Percentiles rank a stretch among this genome's conserved stretches.
Evolutionary conservation across 116 monocot genomes (phyloP).

Genomic region (Dioscorea cayenensis): DNA sequence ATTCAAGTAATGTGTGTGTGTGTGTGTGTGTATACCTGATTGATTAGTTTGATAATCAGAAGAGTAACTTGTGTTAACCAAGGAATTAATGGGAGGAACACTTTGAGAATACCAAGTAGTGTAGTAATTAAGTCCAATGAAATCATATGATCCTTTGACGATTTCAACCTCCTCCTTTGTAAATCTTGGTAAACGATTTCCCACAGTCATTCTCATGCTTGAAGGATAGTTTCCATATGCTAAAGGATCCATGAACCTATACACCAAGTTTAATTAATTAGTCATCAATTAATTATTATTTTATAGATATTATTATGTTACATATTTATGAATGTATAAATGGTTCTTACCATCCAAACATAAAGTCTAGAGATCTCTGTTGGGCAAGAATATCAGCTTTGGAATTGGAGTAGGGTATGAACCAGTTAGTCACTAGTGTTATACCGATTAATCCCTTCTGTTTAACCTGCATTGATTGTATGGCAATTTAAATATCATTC

Average conservation of each 20-base stretch:
- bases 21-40: constrained; percentile 2
- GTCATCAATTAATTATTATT: too few relatives aligned
- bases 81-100: constrained; percentile 7
- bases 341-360: constrained; percentile 28
- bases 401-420: constrained; percentile 9
- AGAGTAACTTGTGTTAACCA: constrained; percentile 8
- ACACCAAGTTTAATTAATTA: background rate
- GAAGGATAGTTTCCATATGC: constrained; percentile 7
- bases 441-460: background rate
- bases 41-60: constrained; percentile 14
- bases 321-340: background rate
- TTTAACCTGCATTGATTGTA: background rate
- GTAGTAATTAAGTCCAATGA: constrained; percentile 46
- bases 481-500: background rate
- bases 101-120: constrained; percentile 17
- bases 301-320: too few relatives aligned
- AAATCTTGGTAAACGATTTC: constrained; percentile 6
- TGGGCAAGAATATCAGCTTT: constrained; percentile 13
- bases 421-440: background rate
- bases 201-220: constrained; percentile 5
- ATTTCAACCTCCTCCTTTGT: background rate
- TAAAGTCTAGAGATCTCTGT: constrained; percentile 23
- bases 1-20: too few relatives aligned
- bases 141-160: constrained; percentile 36
- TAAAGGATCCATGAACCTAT: constrained; percentile 9